Base-by-base conservation (phyloP, 208 protist genomes). In the Trypanosoma brucei region DNA sequence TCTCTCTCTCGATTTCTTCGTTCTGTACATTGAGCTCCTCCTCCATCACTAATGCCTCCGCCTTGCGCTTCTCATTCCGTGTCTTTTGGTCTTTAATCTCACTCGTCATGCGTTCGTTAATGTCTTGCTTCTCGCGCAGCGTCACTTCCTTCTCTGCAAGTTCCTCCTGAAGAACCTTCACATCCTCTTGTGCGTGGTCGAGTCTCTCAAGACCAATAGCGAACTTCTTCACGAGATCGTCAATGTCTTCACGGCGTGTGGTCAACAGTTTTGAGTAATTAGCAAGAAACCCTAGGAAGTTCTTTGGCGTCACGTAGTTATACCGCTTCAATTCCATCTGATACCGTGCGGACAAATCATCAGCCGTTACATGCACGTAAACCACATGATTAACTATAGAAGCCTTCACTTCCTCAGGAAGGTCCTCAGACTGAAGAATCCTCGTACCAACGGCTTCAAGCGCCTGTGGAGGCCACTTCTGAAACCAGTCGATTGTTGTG, bases 401-500 rank as follows among this genome's bases (percentile, higher is more conserved):
- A 45, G 78, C 55, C 31, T 91, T 86, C 62, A 91, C 60, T 48
- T 95, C 81, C n/a, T 90, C 80, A 0, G 95, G 85, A 34, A 99
- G 72, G 61, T 92, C 81, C 71, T 97, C 89, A 35, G 96, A 79
- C 2, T 81, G 83, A 0, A 98, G 72, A 36, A 95, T 71, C 56
- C 88, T 87, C 13, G 71, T 65, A 37, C 93, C 92, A 8, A 99
- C 98, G 13, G 96, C 92, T 62, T 93, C 67, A 30, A 99, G 90
- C 7, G 98, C 98, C 73, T 98, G 89, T 46, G 92, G 68, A 14
- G 98, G 97, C 98, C 98, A 99, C 73, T 97, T 95, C 63, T 94
- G 83, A 75, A 99, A 99, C 98, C 98, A 99, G 75, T 99, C 98
- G 65, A 99, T 99, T 35, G 97, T 97, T 5, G 96, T 98, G 79